Evolutionary conservation across 768 basidiomycete genomes (phyloP), one percentile per base, ranked within the genome.

Genomic region (Suillus ampliporus): DNA sequence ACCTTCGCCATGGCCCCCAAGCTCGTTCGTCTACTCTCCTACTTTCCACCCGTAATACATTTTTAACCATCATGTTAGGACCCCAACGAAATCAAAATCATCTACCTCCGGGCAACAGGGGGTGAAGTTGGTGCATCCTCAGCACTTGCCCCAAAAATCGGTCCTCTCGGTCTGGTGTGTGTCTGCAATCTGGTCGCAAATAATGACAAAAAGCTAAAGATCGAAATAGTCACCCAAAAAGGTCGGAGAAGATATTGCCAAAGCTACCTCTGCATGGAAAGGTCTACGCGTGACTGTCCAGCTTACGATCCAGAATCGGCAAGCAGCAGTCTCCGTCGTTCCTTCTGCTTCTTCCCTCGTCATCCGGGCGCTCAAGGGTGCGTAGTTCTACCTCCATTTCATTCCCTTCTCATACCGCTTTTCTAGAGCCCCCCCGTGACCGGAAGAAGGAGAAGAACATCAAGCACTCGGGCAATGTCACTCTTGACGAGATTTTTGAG

Each of bases 361-460:
- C 79, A 98, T 99, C 85, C 89, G 88, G 73, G 97, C 97, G 67
- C 90, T 99, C 76, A 99, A 99, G 83, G 95, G 95, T 96, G 65
- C 67, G 84, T 78, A n/a, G n/a, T 8, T 9, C 40, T 58, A 31
- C 10, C 37, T 52, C 31, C 31, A 19, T 5, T 2, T 31, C 2
- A 11, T 37, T 56, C 46, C 64, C 34, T 13, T 63, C 58, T 47
- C 26, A 61, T 47, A 51, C 67, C 31, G 38, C 53, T 47, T 15
- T 60, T 72, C 5, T 76, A 97, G 97, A 99, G 84, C 95, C 97
- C 67, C 95, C 95, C 70, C 94, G 97, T 73, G 97, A 99, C 83
- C 91, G 97, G 68, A 99, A 99, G 82, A 99, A 99, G 89, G 97
- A 99, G 87, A 99, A 99, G 86, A 99, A 99, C 86, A 97, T 99